Base-by-base conservation (phyloP, 2,329 filamentous ascomycete genomes). In the Tolypocladium album region DNA sequence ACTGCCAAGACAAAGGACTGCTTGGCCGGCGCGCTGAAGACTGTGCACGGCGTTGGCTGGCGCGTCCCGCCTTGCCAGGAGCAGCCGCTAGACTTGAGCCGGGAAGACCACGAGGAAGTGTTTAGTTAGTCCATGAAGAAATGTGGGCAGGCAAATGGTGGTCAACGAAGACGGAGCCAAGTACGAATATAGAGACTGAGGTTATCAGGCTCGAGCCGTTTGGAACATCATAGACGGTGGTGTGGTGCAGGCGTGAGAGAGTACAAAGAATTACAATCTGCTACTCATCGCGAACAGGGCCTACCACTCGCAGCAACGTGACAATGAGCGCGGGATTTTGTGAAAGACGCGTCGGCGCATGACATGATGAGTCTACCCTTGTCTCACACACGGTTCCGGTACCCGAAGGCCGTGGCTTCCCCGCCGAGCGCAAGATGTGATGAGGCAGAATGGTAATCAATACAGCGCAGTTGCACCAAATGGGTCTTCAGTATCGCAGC, bases 31-130 rank as follows among this genome's bases (percentile, higher is more conserved):
- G 83, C 82, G 0, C 73, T 87, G 2, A 65, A 80, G 2, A 76
- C 77, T 0, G 80, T 87, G 4, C 79, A 88, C 64, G 84, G 85
- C 24, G 74, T 88, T 88, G 11, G 85, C 72, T 88, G 24, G 86
- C 61, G 1, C 64, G 74, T 2, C 74, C 76, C 0, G 64, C 64
- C 3, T 31, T 62, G 66, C 31, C 64, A 69, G 3, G 27, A 31
- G 27, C 27, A 31, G 27, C 27, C 27, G 27, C 83, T 59, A 82
- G 87, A 13, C 83, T 83, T 31, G 82, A 86, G 71, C 36, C 61
- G 68, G 4, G 69, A 73, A 3, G 67, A 73, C 12, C 66, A 75
- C 47, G 64, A 65, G 24, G 62, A 67, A 17, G 62, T 65, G 0
- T 74, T 75, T 36, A 56, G 69, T 12, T 61, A 64, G 36, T 68